phyloP scores from a whole-genome alignment of 495 filamentous ascomycete genomes.

The Neurospora sp. region DNA sequence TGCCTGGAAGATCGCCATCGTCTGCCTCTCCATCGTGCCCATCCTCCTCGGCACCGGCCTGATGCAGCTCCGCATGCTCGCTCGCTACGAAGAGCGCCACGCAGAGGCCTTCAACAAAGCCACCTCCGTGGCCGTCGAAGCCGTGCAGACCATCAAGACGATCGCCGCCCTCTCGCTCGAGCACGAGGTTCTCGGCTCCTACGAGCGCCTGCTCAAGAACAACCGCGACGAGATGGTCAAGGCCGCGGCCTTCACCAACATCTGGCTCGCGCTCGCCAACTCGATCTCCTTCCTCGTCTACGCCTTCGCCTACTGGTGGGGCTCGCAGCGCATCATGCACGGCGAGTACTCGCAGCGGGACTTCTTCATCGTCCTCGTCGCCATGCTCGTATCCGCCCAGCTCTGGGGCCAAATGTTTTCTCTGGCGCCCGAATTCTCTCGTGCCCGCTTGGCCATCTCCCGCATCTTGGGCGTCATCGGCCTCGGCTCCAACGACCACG shows the following conservation, averaged over 20 bases:
- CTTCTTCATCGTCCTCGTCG: constrained; percentile 69
- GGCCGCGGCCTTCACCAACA: constrained; percentile 5
- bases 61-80: constrained; percentile 57
- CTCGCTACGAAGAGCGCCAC: constrained; percentile 55
- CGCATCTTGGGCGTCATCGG: constrained; percentile 8
- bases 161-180: constrained; percentile 54
- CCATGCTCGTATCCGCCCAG: constrained; percentile 21
- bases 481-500: constrained; percentile 2
- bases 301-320: constrained; percentile 68
- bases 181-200: constrained; percentile 60
- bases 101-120: constrained; percentile 60
- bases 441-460: constrained; percentile 12
- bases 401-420: constrained; percentile 22
- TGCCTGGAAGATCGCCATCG: constrained; percentile 84
- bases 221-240: constrained; percentile 8
- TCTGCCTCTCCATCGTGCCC: constrained; percentile 67
- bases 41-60: constrained; percentile 67
- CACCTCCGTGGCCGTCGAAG: constrained; percentile 73
- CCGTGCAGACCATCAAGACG: constrained; percentile 73
- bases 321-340: constrained; percentile 59
- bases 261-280: constrained; percentile 66
- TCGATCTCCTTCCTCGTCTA: constrained; percentile 65
- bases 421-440: constrained; percentile 20
- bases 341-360: constrained; percentile 56
- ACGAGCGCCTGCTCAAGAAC: constrained; percentile 23